Base-by-base conservation (phyloP, 148 eudicot genomes). In the Gaultheria prostrata region DNA sequence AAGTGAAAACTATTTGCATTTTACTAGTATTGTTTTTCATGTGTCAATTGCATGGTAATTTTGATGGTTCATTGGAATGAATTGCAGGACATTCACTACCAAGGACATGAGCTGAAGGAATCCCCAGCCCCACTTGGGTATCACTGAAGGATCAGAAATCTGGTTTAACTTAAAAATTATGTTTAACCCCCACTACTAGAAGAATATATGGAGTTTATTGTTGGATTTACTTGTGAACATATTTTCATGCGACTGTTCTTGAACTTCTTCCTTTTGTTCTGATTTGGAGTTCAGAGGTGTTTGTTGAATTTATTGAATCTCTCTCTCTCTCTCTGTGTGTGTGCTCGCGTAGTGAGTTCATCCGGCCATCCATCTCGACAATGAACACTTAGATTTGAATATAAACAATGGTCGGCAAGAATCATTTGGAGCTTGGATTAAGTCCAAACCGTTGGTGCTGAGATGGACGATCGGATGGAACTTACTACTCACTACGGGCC, bases 41-140 rank as follows among this genome's bases (percentile, higher is more conserved):
- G 26, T 51, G 18, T 28, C 63, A n/a, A 32, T 21, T 17, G 28
- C 12, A 71, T 18, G 18, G 51, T 61, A 26, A 15, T 54, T 7
- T 28, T 13, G 17, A 59, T 28, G 46, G 8, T 75, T 12, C 21
- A 33, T 69, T 71, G 17, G 28, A 9, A 76, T 78, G 17, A 30
- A 46, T 26, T 91, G 89, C 93, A 95, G 97, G 98, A 95, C 83
- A 89, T 95, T 76, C 93, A 93, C 59, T 88, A 76, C 61, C 93
- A 93, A 85, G 98, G 98, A 56, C 95, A 87, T 26, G 93, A 93
- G 82, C 90, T 95, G 90, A 93, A 90, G 85, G 94, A 90, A 39
- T 85, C 93, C 43, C 88, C 97, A 49, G 95, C 97, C 10, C 97
- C 98, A 1, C 26, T 95, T 86, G 97, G 98, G 56, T 95, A 95